Evolutionary conservation across 164 flowering plant species (phyloP), one percentile per base, ranked within the genome.

Genomic region (Cinnamomum micranthum): DNA sequence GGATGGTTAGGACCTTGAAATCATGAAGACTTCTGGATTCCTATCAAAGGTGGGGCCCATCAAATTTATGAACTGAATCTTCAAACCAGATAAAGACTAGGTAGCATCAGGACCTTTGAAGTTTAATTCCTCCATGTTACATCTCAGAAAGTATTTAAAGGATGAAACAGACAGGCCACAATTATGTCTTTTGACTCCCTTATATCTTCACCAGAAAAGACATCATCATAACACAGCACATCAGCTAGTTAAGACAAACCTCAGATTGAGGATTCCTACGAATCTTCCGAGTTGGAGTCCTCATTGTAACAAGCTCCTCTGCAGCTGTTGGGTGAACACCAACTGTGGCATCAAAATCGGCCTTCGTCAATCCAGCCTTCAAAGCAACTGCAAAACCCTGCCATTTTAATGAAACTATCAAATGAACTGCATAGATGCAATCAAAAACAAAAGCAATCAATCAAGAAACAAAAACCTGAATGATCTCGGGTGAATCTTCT

Each of bases 381-480:
- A 96, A 81, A 58, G 98, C 98, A 77, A 96, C 87, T 22, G 97
- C 97, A 85, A 96, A 88, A 66, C 99, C 99, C 99, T 96, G 84
- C 25, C 58, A 71, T 74, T 79, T 74, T 6, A 60, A 71, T 1
- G 11, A 51, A 24, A 65, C 50, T 51, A 74, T 50, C 60, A 64
- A 33, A 77, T 78, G 17, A 78, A 60, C 17, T 28, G 69, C 70
- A 74, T 69, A n/a, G n/a, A n/a, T 13, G 14, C 60, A 22, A 23
- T 17, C 25, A 41, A 19, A 22, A n/a, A 65, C 47, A 63, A 20
- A 72, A 69, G 31, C 35, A 58, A 20, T 0, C 1, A 9, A 41
- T 41, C 58, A 69, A 73, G 28, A 58, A 50, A 69, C 25, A 78
- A n/a, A 50, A 79, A 93, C 98, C 98, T 95, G 98, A 58, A 86